phyloP scores from a whole-genome alignment of 805 yeast genomes.

The Cyberlindnera mississippiensis region DNA sequence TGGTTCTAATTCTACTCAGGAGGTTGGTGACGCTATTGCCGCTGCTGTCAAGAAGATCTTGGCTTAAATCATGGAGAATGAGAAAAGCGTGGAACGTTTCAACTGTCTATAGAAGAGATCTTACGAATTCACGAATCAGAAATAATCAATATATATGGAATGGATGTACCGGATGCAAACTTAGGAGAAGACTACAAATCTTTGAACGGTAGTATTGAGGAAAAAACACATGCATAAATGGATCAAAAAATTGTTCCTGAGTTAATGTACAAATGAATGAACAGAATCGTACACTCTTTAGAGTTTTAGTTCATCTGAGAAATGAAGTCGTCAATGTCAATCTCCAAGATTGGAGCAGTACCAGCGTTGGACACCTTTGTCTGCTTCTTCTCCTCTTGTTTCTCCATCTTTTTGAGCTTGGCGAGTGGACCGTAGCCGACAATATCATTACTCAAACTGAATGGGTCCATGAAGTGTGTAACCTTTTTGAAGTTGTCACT shows the following conservation, averaged over 20 bases:
- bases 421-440: constrained; percentile 73
- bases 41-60: constrained; percentile 60
- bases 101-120: background rate
- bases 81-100: background rate
- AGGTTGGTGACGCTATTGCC: constrained; percentile 94
- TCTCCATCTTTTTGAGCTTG: constrained; percentile 59
- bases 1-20: constrained; percentile 77
- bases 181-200: background rate
- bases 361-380: constrained; percentile 52
- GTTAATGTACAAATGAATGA: background rate
- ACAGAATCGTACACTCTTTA: background rate
- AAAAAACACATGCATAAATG: background rate
- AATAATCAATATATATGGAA: background rate
- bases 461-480: constrained; percentile 63
- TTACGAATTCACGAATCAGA: no score
- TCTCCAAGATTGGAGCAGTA: constrained; percentile 60
- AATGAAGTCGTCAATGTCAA: constrained; percentile 68
- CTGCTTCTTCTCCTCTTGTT: constrained; percentile 45
- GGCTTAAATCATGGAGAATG: constrained; percentile 15
- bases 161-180: background rate
- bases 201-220: no score
- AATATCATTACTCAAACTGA: constrained; percentile 63
- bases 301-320: constrained; percentile 53
- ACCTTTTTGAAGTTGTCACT: constrained; percentile 63
- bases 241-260: no score